Evolutionary conservation across 805 yeast genomes (phyloP), one percentile per base, ranked within the genome.

Genomic region (Metschnikowia gelsemii): DNA sequence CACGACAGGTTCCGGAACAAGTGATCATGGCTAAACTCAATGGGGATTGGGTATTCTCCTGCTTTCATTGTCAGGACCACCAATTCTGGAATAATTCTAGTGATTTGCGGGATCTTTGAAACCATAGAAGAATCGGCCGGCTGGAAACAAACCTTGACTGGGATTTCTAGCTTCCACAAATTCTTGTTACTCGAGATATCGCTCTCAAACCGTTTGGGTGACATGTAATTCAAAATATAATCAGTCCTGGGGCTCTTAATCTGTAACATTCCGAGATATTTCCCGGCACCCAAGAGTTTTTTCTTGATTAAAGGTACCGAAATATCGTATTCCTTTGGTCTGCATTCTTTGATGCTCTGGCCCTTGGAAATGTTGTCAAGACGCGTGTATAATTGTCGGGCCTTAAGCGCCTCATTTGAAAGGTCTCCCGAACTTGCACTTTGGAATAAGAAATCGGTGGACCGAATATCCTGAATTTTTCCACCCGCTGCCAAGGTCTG

Each of bases 11-110:
- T 64, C 26, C 58, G 58, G 50, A 65, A 68, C 5, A 63, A 34
- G 59, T 63, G 59, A 40, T 64, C 72, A 20, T 61, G 62, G 35
- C 60, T 62, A 32, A 68, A 40, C 11, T 63, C 68, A 2, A 64
- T 49, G 0, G 72, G 73, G 8, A 68, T 60, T 0, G 69, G 68
- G 12, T 58, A 32, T 16, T 50, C 47, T 39, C 60, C 61, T 2
- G 70, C 58, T 44, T 61, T 61, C 18, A 64, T 44, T 0, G 70
- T 62, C 28, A 62, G 45, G 2, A 59, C 59, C 2, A 60, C 55
- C 26, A 68, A 45, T 26, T 68, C 72, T 4, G 59, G 64, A 1
- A 57, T 38, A 1, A 68, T 46, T 8, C 24, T 23, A 4, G 37
- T 32, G 26, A 43, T 42, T 16, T 34, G 42, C 0, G 48, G 32